These are phyloP conservation scores for Karstenula rhodostoma DNA, from an alignment of 2,329 filamentous ascomycete species.

Conservation along the genomic window DNA sequence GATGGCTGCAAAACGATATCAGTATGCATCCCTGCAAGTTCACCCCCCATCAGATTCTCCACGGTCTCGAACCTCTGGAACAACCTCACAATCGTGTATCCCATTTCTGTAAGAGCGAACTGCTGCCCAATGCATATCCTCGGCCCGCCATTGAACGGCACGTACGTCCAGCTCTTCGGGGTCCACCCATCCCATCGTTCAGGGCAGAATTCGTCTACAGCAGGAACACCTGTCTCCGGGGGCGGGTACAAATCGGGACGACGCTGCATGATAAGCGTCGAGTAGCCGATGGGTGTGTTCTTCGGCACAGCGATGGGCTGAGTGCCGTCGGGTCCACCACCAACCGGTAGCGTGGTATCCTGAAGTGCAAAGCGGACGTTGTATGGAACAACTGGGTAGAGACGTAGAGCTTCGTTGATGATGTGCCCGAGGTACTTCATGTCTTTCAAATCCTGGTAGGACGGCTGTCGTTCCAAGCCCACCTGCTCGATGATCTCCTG, in stretches of 20 bases:
- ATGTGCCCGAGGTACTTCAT: slow-evolving; percentile 74
- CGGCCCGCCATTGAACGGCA: slow-evolving; percentile 59
- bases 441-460: slow-evolving; percentile 81
- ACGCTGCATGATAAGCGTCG: slow-evolving; percentile 59
- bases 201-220: slow-evolving; percentile 54
- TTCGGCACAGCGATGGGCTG: slow-evolving; percentile 55
- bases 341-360: slow-evolving; percentile 59
- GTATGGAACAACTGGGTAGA: slow-evolving; percentile 60
- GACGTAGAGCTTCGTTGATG: slow-evolving; percentile 51
- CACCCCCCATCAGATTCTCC: slow-evolving; percentile 50
- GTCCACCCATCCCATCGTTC: slow-evolving; percentile 61
- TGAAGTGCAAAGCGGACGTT: slow-evolving; percentile 57
- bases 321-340: slow-evolving; percentile 56
- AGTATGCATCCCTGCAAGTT: slow-evolving; percentile 50
- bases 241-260: slow-evolving; percentile 59
- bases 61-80: slow-evolving; percentile 55
- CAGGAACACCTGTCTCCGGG: slow-evolving; percentile 48
- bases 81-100: slow-evolving; percentile 57
- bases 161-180: slow-evolving; percentile 58
- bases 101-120: slow-evolving; percentile 61
- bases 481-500: slow-evolving; percentile 74
- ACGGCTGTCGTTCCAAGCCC: slow-evolving; percentile 67
- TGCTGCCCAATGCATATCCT: slow-evolving; percentile 62
- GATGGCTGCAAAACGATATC: slow-evolving; percentile 60
- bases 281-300: slow-evolving; percentile 57